Evolutionary conservation across 148 eudicot genomes (phyloP).

Genomic region (Agrostemma githago): DNA sequence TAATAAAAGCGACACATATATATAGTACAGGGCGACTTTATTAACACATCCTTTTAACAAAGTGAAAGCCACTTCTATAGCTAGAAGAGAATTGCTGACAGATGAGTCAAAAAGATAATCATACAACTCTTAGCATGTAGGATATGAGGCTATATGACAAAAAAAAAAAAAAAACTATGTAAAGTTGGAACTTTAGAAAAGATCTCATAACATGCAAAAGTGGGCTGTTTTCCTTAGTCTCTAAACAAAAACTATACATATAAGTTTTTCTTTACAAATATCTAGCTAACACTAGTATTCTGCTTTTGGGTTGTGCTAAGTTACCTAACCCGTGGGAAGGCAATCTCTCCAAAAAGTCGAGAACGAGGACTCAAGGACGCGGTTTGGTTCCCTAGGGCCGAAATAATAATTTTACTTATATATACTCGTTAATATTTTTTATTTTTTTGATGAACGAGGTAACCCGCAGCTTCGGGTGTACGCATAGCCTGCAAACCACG

Average conservation of each 20-base stretch:
- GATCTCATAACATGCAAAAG: conserved; percentile 22
- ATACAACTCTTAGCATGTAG: conserved; percentile 5
- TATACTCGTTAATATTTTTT: too few relatives aligned
- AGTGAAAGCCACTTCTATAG: conserved; percentile 18
- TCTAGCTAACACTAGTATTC: neutral
- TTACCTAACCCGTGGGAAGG: neutral
- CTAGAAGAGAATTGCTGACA: neutral
- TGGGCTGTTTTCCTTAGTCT: conserved; percentile 16
- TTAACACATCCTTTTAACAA: conserved; percentile 12
- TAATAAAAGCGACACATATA: conserved; percentile 1
- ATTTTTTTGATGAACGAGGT: too few relatives aligned
- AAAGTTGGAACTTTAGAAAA: conserved; percentile 22
- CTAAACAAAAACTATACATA: neutral
- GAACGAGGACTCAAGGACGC: neutral
- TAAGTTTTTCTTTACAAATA: neutral
- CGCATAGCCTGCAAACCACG: too few relatives aligned
- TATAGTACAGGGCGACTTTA: conserved; percentile 3
- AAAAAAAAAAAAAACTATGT: neutral
- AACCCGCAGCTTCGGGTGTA: too few relatives aligned
- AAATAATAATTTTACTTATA: too few relatives aligned
- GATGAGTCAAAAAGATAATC: conserved; percentile 21
- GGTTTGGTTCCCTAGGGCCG: too few relatives aligned
- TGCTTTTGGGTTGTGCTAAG: neutral
- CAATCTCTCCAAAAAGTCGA: neutral
- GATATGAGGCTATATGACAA: conserved; percentile 20